A percentile compares a stretch with the other conserved stretches of the same genome.
These are phyloP conservation scores for Mangifera indica DNA, from an alignment of 345 rosid genomes.

Conservation along the genomic window DNA sequence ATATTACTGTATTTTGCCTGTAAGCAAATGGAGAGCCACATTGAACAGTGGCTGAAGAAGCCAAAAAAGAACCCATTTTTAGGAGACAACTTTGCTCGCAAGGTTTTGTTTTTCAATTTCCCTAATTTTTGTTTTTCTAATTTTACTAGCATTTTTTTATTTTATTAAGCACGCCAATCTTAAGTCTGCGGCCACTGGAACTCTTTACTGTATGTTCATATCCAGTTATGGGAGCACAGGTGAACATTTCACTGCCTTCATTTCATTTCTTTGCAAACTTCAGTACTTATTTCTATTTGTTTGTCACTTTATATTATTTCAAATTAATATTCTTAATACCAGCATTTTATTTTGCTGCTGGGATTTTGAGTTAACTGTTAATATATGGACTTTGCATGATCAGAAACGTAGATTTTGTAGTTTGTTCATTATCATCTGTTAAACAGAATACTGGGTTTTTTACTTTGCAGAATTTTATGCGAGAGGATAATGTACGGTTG, in stretches of 20 bases:
- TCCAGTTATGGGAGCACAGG: constrained; percentile 49
- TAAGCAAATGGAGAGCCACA: constrained; percentile 33
- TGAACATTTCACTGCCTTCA: constrained; percentile 9
- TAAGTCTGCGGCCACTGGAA: constrained; percentile 20
- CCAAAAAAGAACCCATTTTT: constrained; percentile 24
- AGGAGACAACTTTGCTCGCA: constrained; percentile 25
- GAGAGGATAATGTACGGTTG: constrained; percentile 60
- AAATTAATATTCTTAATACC: neutral
- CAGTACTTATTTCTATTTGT: neutral
- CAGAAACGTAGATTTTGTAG: no score
- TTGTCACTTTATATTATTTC: neutral
- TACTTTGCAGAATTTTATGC: constrained; percentile 56
- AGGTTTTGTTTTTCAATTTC: constrained; percentile 1
- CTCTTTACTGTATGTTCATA: constrained; percentile 8
- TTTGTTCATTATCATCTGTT: no score
- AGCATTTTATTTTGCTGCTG: no score
- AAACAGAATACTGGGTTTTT: no score
- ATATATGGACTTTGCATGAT: no score
- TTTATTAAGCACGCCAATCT: neutral
- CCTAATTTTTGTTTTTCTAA: neutral
- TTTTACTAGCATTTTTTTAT: neutral
- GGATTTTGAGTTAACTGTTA: no score
- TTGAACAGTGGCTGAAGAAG: constrained; percentile 33
- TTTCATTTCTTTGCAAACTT: neutral
- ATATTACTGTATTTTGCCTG: no score